Base-by-base conservation (phyloP, 768 basidiomycete species). In the Gymnopilus dilepis region DNA sequence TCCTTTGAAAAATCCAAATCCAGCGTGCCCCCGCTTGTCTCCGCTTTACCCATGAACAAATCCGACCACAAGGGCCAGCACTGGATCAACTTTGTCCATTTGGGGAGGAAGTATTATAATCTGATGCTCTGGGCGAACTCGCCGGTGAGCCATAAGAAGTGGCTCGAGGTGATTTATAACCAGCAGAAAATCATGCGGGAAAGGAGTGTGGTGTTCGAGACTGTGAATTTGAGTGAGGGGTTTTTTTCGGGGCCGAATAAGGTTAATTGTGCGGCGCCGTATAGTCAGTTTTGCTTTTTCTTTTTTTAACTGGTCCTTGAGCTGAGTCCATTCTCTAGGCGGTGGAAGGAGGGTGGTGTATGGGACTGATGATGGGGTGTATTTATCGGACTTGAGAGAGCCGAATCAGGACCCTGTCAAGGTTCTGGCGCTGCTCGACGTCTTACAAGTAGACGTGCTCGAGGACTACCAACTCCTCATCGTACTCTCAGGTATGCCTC, bases 291-390 rank as follows among this genome's bases (percentile, higher is more conserved):
- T 30, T 59, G 37, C n/a, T n/a, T n/a, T n/a, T n/a, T n/a, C n/a
- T n/a, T n/a, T n/a, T n/a, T n/a, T n/a, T n/a, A n/a, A n/a, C n/a
- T n/a, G n/a, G n/a, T n/a, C n/a, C n/a, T n/a, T n/a, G n/a, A n/a
- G n/a, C n/a, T n/a, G n/a, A n/a, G n/a, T n/a, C n/a, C n/a, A n/a
- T n/a, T n/a, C n/a, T 52, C 34, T 73, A 97, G 96, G 84, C 69
- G 85, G 85, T 58, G 97, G 95, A 12, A 80, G 90, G 67, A 84
- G 89, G 58, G 88, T 97, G 67, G 95, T 93, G 8, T 99, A 96
- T 74, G 97, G 97, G n/a, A 97, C 97, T 4, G 93, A 96, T 69
- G 95, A 98, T 65, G 97, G 97, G 24, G 91, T 99, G 24, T 99
- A 98, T 72, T 84, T 99, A 62, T 94, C 94, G 26, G 94, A 98